These are phyloP conservation scores for Curvularia sp. DNA, from an alignment of 2,329 filamentous ascomycete species.

Conservation along the genomic window DNA sequence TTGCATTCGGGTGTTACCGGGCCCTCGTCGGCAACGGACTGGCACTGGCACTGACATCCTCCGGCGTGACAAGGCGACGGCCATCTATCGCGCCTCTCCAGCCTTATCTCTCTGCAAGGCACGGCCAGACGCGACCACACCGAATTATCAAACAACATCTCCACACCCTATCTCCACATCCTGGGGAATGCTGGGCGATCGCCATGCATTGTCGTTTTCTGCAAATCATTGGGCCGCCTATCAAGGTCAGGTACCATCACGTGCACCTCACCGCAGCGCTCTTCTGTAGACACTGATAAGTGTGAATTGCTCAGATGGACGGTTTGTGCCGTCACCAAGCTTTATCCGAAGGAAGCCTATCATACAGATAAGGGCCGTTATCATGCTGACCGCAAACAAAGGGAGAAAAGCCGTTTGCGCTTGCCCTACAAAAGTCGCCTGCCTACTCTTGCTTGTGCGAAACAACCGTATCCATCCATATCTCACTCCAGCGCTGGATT, in stretches of 20 bases:
- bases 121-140: slow-evolving; percentile 25
- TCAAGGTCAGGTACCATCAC: slow-evolving; percentile 10
- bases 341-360: slow-evolving; percentile 38
- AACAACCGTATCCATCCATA: neutral
- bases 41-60: neutral
- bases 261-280: slow-evolving; percentile 6
- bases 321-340: slow-evolving; percentile 11
- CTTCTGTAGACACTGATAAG: slow-evolving; percentile 18
- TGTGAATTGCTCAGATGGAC: slow-evolving; percentile 9
- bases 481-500: neutral
- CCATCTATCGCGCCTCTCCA: slow-evolving; percentile 14
- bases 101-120: slow-evolving; percentile 24
- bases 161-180: slow-evolving; percentile 19
- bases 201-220: slow-evolving; percentile 6
- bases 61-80: slow-evolving; percentile 14
- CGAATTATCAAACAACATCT: slow-evolving; percentile 23
- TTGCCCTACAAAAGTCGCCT: slow-evolving; percentile 21
- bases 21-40: neutral
- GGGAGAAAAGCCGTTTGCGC: slow-evolving; percentile 11
- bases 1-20: slow-evolving; percentile 9
- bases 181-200: slow-evolving; percentile 16
- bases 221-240: slow-evolving; percentile 3
- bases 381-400: slow-evolving; percentile 33
- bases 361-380: slow-evolving; percentile 37
- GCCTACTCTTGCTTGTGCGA: slow-evolving; percentile 1